phyloP scores from a whole-genome alignment of 139 green algal species.

The Asterochloris erici region DNA sequence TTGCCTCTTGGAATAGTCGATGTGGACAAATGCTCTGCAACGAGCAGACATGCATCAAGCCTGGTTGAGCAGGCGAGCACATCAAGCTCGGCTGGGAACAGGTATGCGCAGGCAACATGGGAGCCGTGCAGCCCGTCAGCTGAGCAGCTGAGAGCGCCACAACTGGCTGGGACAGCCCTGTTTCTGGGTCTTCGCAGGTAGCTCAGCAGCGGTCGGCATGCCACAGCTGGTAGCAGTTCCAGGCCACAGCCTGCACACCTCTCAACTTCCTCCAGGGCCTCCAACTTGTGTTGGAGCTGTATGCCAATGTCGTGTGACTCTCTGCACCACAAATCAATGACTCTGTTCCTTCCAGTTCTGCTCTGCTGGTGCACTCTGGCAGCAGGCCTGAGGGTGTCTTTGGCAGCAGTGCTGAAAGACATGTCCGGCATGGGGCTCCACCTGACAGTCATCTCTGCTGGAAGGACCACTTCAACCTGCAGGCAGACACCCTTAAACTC shows the following conservation, averaged over 20 bases:
- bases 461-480: slow-evolving; percentile 32
- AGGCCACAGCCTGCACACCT: slow-evolving; percentile 4
- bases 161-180: background rate
- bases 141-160: background rate
- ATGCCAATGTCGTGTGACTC: slow-evolving; percentile 70
- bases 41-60: background rate
- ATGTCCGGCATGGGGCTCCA: too few relatives aligned
- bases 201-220: too few relatives aligned
- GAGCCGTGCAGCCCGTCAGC: background rate
- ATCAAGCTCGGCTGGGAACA: background rate
- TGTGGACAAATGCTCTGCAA: slow-evolving; percentile 63
- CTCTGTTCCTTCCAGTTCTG: too few relatives aligned
- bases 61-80: background rate
- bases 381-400: too few relatives aligned
- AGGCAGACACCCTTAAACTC: too few relatives aligned
- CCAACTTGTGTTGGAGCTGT: slow-evolving; percentile 74
- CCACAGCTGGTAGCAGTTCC: too few relatives aligned
- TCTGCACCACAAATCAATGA: background rate
- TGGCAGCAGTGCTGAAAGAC: too few relatives aligned
- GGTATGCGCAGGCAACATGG: too few relatives aligned
- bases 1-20: slow-evolving; percentile 57
- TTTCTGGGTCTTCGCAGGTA: too few relatives aligned
- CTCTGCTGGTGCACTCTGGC: too few relatives aligned
- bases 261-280: slow-evolving; percentile 68
- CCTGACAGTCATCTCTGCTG: slow-evolving; percentile 46